These are phyloP conservation scores for Scopulariopsis brevicaulis DNA, from an alignment of 2,329 filamentous ascomycete genomes.

Conservation along the genomic window DNA sequence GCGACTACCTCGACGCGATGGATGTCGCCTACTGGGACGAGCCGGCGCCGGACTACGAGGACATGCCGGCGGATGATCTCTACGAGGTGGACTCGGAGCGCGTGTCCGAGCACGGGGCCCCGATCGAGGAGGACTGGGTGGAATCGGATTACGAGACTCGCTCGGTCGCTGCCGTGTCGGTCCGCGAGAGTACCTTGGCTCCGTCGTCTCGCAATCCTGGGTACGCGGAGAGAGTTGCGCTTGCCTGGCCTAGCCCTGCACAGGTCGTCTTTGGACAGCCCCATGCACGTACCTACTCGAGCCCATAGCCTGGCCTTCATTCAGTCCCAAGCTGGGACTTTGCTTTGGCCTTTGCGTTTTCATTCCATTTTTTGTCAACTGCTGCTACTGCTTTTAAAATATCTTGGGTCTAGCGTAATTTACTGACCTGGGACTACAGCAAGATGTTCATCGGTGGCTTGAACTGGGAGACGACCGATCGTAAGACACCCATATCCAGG, in stretches of 20 bases:
- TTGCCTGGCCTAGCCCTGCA: background rate
- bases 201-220: slow-evolving; percentile 1
- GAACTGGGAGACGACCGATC: slow-evolving; percentile 98
- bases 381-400: background rate
- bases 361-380: background rate
- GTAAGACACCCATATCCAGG: slow-evolving; percentile 41
- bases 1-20: background rate
- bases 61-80: background rate
- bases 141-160: background rate
- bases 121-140: background rate
- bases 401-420: background rate
- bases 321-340: background rate
- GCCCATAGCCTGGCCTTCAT: background rate
- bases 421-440: slow-evolving; percentile 34
- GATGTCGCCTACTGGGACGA: background rate
- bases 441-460: slow-evolving; percentile 99
- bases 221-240: background rate
- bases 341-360: background rate
- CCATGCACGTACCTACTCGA: background rate
- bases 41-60: background rate
- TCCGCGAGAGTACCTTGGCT: background rate
- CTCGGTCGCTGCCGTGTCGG: background rate
- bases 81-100: background rate
- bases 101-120: background rate
- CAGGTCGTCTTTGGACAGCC: background rate